A percentile compares a stretch with the other conserved stretches of the same genome.
phyloP scores from a whole-genome alignment of 371 early-diverging fungal genomes.

The Rhizomucor miehei region DNA sequence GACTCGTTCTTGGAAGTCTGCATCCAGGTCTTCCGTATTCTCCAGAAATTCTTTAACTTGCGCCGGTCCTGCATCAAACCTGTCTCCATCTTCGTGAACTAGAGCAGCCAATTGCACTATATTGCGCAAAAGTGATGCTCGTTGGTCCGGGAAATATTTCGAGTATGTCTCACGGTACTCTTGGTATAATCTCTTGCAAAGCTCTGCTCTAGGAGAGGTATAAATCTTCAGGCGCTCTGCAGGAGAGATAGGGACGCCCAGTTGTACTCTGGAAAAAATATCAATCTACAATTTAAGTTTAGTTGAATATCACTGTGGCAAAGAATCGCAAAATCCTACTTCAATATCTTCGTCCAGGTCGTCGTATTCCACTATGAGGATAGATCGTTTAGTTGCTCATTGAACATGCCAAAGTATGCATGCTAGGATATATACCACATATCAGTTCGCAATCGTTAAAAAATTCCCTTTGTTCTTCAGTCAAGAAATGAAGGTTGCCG shows the following conservation, averaged over 20 bases:
- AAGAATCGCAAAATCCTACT: slow-evolving; percentile 7
- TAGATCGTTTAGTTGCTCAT: not conserved
- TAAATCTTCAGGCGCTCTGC: slow-evolving; percentile 32
- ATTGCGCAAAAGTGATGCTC: not conserved
- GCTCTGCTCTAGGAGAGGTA: slow-evolving; percentile 13
- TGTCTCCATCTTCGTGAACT: too few species aligned
- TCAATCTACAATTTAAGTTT: slow-evolving; percentile 23
- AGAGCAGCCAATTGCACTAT: too few species aligned
- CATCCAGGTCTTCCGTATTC: too few species aligned
- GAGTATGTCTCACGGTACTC: slow-evolving; percentile 3
- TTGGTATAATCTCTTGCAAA: not conserved
- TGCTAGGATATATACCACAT: slow-evolving; percentile 1
- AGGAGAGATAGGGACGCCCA: slow-evolving; percentile 26
- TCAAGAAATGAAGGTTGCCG: not conserved
- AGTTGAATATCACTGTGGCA: not conserved
- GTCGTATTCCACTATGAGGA: slow-evolving; percentile 23
- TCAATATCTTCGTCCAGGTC: slow-evolving; percentile 27
- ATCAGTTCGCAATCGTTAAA: not conserved
- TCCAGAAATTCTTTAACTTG: too few species aligned
- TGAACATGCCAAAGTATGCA: not conserved
- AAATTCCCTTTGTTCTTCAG: not conserved
- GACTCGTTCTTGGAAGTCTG: too few species aligned
- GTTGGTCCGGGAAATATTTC: slow-evolving; percentile 2
- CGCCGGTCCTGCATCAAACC: too few species aligned
- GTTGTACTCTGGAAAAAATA: slow-evolving; percentile 34